A percentile compares a stretch with the other conserved stretches of the same genome.
These are phyloP conservation scores for Paraphoma sp. DNA, from an alignment of 2,329 filamentous ascomycete species.

Conservation along the genomic window DNA sequence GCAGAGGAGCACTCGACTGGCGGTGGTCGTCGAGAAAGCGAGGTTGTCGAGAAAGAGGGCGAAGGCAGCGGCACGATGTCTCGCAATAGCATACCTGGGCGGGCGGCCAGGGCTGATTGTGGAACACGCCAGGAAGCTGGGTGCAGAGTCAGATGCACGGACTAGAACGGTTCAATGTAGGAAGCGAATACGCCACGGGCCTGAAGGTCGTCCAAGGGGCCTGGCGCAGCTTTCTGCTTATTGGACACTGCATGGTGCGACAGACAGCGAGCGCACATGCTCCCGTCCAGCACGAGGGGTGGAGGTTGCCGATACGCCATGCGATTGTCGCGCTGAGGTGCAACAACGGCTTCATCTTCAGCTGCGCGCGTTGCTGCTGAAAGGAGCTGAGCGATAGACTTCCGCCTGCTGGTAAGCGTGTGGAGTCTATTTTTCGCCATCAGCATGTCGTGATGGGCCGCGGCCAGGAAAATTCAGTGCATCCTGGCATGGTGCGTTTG, in stretches of 20 bases:
- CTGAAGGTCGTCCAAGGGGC: constrained; percentile 30
- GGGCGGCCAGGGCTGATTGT: constrained; percentile 31
- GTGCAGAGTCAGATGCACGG: constrained; percentile 23
- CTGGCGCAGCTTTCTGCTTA: constrained; percentile 14
- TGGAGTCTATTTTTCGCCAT: constrained; percentile 9
- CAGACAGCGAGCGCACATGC: constrained; percentile 36
- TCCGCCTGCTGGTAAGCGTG: neutral
- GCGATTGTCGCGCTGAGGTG: constrained; percentile 5
- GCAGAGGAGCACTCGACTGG: constrained; percentile 19
- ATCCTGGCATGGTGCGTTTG: constrained; percentile 26
- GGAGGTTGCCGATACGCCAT: constrained; percentile 6
- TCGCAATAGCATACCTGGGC: constrained; percentile 29
- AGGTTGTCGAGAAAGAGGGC: constrained; percentile 18
- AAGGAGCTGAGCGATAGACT: neutral
- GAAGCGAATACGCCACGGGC: constrained; percentile 33
- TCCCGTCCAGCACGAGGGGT: constrained; percentile 34
- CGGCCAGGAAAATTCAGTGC: constrained; percentile 18
- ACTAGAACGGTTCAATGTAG: constrained; percentile 21
- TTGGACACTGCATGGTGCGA: constrained; percentile 38
- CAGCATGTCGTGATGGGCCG: constrained; percentile 17
- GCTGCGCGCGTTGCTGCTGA: constrained; percentile 3
- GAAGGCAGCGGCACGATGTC: constrained; percentile 28
- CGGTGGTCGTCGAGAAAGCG: constrained; percentile 23
- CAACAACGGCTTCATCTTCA: neutral
- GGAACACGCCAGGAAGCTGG: constrained; percentile 29